These are phyloP conservation scores for Phyllosticta paracitricarpa DNA, from an alignment of 2,329 filamentous ascomycete species.

Conservation along the genomic window DNA sequence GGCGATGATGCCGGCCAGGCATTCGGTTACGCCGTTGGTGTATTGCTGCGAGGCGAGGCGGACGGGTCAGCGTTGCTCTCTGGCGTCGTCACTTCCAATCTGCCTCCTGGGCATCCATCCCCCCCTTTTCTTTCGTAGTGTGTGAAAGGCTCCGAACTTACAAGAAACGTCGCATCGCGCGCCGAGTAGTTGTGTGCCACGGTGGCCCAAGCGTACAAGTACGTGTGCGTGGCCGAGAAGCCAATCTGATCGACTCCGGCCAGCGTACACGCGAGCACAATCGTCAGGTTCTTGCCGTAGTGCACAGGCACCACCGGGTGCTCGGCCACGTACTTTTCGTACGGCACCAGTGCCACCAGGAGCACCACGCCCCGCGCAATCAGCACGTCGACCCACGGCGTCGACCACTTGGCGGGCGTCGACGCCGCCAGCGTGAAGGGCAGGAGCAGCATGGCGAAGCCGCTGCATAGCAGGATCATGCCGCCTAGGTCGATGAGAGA, in stretches of 20 bases:
- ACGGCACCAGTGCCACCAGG: constrained; percentile 36
- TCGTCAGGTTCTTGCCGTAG: constrained; percentile 37
- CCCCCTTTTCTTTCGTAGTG: not conserved
- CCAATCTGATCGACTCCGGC: constrained; percentile 36
- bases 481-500: constrained; percentile 34
- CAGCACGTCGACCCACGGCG: constrained; percentile 36
- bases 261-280: constrained; percentile 30
- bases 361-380: constrained; percentile 34
- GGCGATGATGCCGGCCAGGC: constrained; percentile 30
- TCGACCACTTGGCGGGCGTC: constrained; percentile 33
- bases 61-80: not conserved
- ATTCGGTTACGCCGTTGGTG: constrained; percentile 32
- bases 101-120: too few species aligned
- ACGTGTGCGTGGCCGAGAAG: constrained; percentile 37
- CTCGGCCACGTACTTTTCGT: constrained; percentile 36
- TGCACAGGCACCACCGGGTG: constrained; percentile 37
- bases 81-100: not conserved
- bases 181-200: constrained; percentile 34
- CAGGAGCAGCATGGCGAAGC: constrained; percentile 39
- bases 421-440: constrained; percentile 38
- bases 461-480: constrained; percentile 37
- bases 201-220: constrained; percentile 39
- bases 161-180: constrained; percentile 34
- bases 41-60: constrained; percentile 4
- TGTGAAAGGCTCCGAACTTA: not conserved